Evolutionary conservation across 192 early-diverging fungal genomes (phyloP), one percentile per base, ranked within the genome.

Genomic region (Coemansia erecta): DNA sequence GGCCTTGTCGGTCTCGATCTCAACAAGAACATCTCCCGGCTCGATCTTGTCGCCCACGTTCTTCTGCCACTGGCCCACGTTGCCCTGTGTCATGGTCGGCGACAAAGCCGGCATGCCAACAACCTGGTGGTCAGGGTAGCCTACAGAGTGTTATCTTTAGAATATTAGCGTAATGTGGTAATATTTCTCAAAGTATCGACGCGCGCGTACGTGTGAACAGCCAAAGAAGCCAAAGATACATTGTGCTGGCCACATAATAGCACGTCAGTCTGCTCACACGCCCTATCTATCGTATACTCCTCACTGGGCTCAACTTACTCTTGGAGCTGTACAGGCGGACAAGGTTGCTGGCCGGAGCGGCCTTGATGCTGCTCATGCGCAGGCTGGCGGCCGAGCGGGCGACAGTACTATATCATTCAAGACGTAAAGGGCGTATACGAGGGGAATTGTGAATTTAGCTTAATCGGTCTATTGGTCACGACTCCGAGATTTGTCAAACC

Each of bases 1-100:
- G 37, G 96, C 96, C 84, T 98, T 98, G 73, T 98, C 96, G 9
- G 96, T 97, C 72, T 97, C 94, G 53, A 98, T 90, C 81, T 95
- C 96, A 19, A 94, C 85, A 17, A 98, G 80, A 28, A 95, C 89
- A 72, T 98, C 96, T 49, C 96, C 96, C 24, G 93, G 89, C 61
- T 72, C 67, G 64, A 98, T 86, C 68, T 81, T 74, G 70, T 98
- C 94, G 23, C 95, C 95, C 68, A 90, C 86, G 79, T 89, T 86
- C 81, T 94, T 95, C 70, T 92, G 85, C 96, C 96, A 98, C 69
- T 84, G 64, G 3, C 90, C 93, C 39, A 98, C 86, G 68, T 92
- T 96, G 50, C 94, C 94, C 77, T 94, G 90, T 4, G 94, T 95
- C 96, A 98, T 98, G 50, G 96, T 98, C 14, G 96, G 96, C 17